phyloP scores from a whole-genome alignment of 805 yeast species.

The Candida khao-thaluensis region DNA sequence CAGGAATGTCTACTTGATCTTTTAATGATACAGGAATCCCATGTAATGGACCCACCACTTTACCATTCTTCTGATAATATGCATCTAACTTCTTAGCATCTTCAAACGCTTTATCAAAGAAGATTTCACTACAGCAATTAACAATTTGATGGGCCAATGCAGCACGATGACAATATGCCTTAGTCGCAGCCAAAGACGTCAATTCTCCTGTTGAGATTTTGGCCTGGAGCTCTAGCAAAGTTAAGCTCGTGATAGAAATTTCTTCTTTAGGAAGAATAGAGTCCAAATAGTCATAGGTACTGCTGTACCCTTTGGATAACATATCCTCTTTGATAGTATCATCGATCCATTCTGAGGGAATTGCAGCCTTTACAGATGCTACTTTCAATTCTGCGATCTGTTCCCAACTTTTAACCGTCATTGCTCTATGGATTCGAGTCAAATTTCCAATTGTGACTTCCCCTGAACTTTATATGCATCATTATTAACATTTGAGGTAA shows the following conservation, averaged over 20 bases:
- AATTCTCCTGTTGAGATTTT: conserved; percentile 5
- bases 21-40: conserved; percentile 25
- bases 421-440: not conserved
- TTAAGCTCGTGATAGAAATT: conserved; percentile 11
- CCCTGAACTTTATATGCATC: not conserved
- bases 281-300: conserved; percentile 10
- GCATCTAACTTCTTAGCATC: conserved; percentile 20
- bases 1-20: conserved; percentile 22
- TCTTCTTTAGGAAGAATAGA: conserved; percentile 13
- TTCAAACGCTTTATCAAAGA: conserved; percentile 25
- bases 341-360: conserved; percentile 9
- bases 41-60: conserved; percentile 16
- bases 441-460: no score
- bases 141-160: conserved; percentile 56
- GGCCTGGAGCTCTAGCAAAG: conserved; percentile 4
- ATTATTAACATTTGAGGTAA: not conserved
- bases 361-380: not conserved
- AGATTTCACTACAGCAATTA: conserved; percentile 39
- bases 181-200: conserved; percentile 45
- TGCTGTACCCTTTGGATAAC: conserved; percentile 3
- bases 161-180: conserved; percentile 59
- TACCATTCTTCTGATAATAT: conserved; percentile 10
- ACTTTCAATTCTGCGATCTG: conserved; percentile 1
- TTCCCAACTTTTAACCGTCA: conserved; percentile 3
- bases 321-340: conserved; percentile 2